phyloP scores from a whole-genome alignment of 2,329 filamentous ascomycete species.

The Fusarium sp. region DNA sequence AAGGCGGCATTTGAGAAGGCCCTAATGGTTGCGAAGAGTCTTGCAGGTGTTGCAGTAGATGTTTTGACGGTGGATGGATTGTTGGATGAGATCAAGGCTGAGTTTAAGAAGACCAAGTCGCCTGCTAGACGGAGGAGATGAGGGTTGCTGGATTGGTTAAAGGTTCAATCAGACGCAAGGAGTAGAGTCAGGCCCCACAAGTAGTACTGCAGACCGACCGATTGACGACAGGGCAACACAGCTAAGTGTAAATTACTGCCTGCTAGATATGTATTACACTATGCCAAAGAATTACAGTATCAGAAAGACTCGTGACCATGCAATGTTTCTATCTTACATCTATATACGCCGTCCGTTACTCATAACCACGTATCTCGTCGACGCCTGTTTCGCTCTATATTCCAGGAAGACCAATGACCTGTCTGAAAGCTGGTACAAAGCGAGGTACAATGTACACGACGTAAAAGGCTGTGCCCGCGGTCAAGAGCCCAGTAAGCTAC shows the following conservation, averaged over 20 bases:
- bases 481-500: constrained; percentile 67
- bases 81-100: constrained; percentile 49
- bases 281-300: not conserved
- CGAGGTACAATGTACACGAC: constrained; percentile 66
- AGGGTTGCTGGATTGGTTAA: not conserved
- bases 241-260: not conserved
- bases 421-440: constrained; percentile 61
- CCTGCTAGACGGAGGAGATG: constrained; percentile 5
- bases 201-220: no score
- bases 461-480: constrained; percentile 63
- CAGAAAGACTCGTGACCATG: constrained; percentile 1
- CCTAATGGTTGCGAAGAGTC: constrained; percentile 61
- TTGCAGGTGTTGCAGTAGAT: constrained; percentile 63
- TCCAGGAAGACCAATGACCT: constrained; percentile 64
- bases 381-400: constrained; percentile 53
- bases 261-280: not conserved
- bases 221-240: not conserved
- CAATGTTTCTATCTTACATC: constrained; percentile 16
- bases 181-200: not conserved
- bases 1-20: constrained; percentile 61
- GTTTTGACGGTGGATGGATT: constrained; percentile 59
- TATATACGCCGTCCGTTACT: constrained; percentile 17
- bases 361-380: constrained; percentile 31
- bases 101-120: constrained; percentile 38
- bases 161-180: not conserved